Percentiles rank a stretch among this genome's conserved stretches.
These are phyloP conservation scores for Wallacemonas rigidus DNA, from an alignment of 208 protist species.

Conservation along the genomic window DNA sequence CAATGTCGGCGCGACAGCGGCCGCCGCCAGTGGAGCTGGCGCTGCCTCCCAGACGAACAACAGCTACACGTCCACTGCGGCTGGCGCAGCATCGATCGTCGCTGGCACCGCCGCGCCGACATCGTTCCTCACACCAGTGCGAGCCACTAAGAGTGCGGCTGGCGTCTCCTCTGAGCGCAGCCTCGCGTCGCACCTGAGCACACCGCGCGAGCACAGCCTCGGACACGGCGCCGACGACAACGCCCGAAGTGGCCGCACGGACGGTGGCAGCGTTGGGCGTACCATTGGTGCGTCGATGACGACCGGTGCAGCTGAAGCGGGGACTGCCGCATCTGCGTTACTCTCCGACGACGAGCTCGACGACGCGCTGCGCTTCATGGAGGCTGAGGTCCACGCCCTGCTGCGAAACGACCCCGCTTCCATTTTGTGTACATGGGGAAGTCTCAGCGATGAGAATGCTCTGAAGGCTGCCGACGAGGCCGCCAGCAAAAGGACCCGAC, in stretches of 20 bases:
- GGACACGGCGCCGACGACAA: background rate
- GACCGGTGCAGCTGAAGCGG: background rate
- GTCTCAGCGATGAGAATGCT: constrained; percentile 20
- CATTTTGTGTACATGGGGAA: constrained; percentile 29
- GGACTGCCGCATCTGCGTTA: constrained; percentile 5
- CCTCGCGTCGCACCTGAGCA: background rate
- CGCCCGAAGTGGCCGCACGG: background rate
- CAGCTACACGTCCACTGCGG: too few relatives aligned
- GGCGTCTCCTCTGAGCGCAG: background rate
- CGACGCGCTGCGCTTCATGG: constrained; percentile 30
- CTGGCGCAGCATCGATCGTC: too few relatives aligned
- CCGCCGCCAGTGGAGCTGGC: background rate
- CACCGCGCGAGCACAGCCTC: background rate
- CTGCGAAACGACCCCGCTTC: constrained; percentile 17
- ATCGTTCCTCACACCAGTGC: too few relatives aligned
- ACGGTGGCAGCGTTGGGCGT: too few relatives aligned
- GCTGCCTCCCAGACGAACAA: too few relatives aligned
- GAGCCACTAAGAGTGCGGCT: too few relatives aligned
- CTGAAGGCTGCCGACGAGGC: constrained; percentile 15
- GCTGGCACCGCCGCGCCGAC: too few relatives aligned
- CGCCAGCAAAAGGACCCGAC: background rate
- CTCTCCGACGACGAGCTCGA: constrained; percentile 21
- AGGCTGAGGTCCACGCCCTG: constrained; percentile 27
- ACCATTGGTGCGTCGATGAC: background rate
- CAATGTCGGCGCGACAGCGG: background rate